Evolutionary conservation across 108 stramenopile species (phyloP).

Genomic region (Skeletonema grethae): DNA sequence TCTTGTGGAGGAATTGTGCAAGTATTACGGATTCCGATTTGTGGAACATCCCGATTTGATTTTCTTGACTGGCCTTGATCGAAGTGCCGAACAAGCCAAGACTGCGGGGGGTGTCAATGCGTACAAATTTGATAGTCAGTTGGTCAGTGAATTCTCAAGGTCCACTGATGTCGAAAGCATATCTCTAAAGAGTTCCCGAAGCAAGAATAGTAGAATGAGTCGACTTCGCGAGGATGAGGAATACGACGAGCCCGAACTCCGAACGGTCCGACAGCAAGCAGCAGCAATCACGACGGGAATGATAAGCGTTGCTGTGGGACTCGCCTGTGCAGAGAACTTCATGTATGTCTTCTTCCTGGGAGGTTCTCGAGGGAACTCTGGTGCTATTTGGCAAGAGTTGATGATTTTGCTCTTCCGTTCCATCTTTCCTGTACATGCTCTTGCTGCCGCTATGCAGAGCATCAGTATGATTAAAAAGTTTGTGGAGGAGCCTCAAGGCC

Average conservation of each 20-base stretch:
- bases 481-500: constrained; percentile 59
- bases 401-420: constrained; percentile 80
- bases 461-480: constrained; percentile 84
- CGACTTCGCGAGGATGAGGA: constrained; percentile 23
- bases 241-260: constrained; percentile 72
- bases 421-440: constrained; percentile 83
- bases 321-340: constrained; percentile 89
- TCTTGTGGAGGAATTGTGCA: constrained; percentile 83
- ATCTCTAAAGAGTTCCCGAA: constrained; percentile 10
- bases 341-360: constrained; percentile 88
- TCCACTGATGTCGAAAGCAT: constrained; percentile 44
- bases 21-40: constrained; percentile 87
- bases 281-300: constrained; percentile 88
- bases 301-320: constrained; percentile 86
- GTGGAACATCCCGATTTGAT: constrained; percentile 87
- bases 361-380: constrained; percentile 46
- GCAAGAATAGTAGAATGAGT: constrained; percentile 11
- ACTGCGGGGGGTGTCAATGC: constrained; percentile 70
- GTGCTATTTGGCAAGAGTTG: constrained; percentile 59
- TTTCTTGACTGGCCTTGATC: constrained; percentile 80
- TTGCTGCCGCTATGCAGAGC: constrained; percentile 88
- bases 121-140: constrained; percentile 64
- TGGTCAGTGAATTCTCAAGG: constrained; percentile 46
- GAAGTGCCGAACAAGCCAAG: constrained; percentile 59
- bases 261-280: constrained; percentile 81